Percentiles rank a stretch among this genome's conserved stretches.
phyloP scores from a whole-genome alignment of 768 basidiomycete species.

The Hydnomerulius pinastri region DNA sequence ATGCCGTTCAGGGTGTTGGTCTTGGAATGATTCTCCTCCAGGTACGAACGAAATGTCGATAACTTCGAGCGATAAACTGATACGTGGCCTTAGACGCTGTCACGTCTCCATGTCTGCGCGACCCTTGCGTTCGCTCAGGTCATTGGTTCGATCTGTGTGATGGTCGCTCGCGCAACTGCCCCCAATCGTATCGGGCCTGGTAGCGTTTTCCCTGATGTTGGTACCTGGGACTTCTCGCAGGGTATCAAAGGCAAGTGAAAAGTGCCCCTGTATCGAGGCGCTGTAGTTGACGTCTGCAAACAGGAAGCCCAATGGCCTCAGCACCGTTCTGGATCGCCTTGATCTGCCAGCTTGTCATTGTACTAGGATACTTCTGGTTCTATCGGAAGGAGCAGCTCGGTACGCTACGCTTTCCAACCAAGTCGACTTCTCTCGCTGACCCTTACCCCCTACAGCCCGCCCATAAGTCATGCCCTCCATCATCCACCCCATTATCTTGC shows the following conservation, averaged over 20 bases:
- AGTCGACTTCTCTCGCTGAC: background rate
- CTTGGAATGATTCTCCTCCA: constrained; percentile 89
- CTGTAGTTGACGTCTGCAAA: constrained; percentile 9
- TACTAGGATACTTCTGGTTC: constrained; percentile 95
- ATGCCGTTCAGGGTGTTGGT: constrained; percentile 93
- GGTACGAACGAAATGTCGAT: constrained; percentile 19
- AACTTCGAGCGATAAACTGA: constrained; percentile 1
- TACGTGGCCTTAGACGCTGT: constrained; percentile 58
- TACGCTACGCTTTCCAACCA: constrained; percentile 36
- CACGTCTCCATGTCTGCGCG: constrained; percentile 91
- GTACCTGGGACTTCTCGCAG: constrained; percentile 83
- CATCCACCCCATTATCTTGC: background rate
- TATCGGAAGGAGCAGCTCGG: constrained; percentile 93
- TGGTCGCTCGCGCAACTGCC: constrained; percentile 89
- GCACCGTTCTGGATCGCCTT: constrained; percentile 90
- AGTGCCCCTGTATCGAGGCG: background rate
- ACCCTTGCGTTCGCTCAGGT: constrained; percentile 90
- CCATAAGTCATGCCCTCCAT: constrained; percentile 16
- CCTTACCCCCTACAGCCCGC: constrained; percentile 21
- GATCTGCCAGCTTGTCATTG: constrained; percentile 78
- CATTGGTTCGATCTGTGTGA: constrained; percentile 87
- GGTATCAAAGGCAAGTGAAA: constrained; percentile 54
- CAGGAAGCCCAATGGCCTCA: constrained; percentile 78
- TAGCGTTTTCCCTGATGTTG: constrained; percentile 89
- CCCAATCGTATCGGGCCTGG: constrained; percentile 88